Conservation (phyloP, 495 filamentous ascomycete genomes). For the Daldinia bambusicola region DNA sequence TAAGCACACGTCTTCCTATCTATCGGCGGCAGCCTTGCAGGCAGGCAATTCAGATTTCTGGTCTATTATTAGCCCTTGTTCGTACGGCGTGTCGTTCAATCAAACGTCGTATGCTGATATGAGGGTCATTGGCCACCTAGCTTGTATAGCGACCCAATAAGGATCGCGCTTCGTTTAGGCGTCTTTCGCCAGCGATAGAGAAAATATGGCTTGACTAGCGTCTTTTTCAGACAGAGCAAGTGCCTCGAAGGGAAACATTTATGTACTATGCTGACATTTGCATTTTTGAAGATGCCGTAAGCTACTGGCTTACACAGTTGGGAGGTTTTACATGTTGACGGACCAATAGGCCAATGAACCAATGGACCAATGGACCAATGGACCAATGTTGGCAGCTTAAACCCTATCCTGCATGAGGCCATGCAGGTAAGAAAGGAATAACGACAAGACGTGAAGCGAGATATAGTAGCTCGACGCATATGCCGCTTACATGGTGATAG, state of each 20-base stretch:
- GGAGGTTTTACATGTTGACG: conserved; percentile 14
- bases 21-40: conserved; percentile 41
- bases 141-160: conserved; percentile 25
- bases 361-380: conserved; percentile 18
- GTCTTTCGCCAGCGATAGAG: conserved; percentile 22
- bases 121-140: conserved; percentile 19
- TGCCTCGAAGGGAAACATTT: neutral
- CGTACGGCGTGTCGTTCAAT: conserved; percentile 30
- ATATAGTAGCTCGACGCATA: conserved; percentile 34
- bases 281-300: conserved; percentile 38
- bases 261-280: conserved; percentile 32
- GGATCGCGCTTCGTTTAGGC: conserved; percentile 1
- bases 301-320: conserved; percentile 29
- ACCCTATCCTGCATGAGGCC: conserved; percentile 36
- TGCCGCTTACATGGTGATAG: conserved; percentile 32
- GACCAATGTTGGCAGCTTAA: conserved; percentile 30
- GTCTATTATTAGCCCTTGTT: conserved; percentile 29
- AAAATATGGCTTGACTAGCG: conserved; percentile 13
- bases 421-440: conserved; percentile 44
- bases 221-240: conserved; percentile 3
- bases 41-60: conserved; percentile 29
- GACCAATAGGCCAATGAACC: conserved; percentile 6
- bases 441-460: conserved; percentile 23
- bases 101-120: conserved; percentile 33
- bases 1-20: conserved; percentile 31